phyloP scores from a whole-genome alignment of 768 basidiomycete genomes.

The Leccinum uliginosum region DNA sequence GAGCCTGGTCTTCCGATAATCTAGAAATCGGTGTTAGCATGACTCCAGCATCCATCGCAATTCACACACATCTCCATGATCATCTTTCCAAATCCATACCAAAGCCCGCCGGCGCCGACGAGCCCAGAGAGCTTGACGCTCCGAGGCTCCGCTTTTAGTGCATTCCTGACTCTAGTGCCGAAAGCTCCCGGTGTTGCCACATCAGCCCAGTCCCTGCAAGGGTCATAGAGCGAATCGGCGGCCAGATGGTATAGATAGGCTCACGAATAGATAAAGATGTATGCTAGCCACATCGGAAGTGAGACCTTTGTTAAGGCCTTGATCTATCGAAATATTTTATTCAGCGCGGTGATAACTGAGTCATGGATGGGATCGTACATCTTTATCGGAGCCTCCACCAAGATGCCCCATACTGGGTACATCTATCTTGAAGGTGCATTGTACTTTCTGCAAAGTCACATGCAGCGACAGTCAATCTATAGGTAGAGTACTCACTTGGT shows the following conservation, averaged over 20 bases:
- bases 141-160: conserved; percentile 82
- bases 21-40: conserved; percentile 36
- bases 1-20: conserved; percentile 69
- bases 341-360: conserved; percentile 6
- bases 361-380: conserved; percentile 46
- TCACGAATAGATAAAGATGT: conserved; percentile 79
- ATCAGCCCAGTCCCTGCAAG: conserved; percentile 77
- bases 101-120: conserved; percentile 82
- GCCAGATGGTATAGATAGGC: neutral
- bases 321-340: conserved; percentile 47
- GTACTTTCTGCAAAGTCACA: conserved; percentile 62
- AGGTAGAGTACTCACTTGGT: conserved; percentile 51
- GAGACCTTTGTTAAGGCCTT: conserved; percentile 70
- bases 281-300: conserved; percentile 88
- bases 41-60: neutral
- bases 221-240: conserved; percentile 1
- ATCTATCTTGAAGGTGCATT: conserved; percentile 87
- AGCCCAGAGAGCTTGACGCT: conserved; percentile 80
- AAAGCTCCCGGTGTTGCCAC: conserved; percentile 82
- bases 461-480: neutral
- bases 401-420: conserved; percentile 87
- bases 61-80: conserved; percentile 73
- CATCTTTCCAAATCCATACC: conserved; percentile 90
- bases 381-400: conserved; percentile 78
- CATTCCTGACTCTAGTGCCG: conserved; percentile 72